These are phyloP conservation scores for Linnemannia zychae DNA, from an alignment of 192 early-diverging fungal genomes.

Conservation along the genomic window DNA sequence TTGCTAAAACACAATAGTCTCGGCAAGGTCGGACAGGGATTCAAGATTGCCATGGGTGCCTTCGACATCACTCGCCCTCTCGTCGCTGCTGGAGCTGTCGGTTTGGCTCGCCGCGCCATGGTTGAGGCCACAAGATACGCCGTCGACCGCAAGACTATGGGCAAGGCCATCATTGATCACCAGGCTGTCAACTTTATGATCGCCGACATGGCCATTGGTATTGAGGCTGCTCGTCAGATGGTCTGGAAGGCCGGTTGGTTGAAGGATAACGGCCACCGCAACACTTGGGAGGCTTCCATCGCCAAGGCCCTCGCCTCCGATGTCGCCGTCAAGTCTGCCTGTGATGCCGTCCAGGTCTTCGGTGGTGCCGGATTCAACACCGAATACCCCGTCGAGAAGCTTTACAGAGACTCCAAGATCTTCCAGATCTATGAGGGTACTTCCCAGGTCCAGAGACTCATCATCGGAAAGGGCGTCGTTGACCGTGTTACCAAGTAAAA, in stretches of 20 bases:
- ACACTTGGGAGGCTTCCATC: constrained; percentile 95
- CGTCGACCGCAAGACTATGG: constrained; percentile 96
- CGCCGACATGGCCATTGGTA: constrained; percentile 96
- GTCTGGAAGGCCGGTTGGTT: constrained; percentile 88
- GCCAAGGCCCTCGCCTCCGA: constrained; percentile 92
- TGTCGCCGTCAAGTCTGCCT: constrained; percentile 83
- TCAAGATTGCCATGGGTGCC: constrained; percentile 97
- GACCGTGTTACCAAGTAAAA: constrained; percentile 65
- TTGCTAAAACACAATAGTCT: constrained; percentile 46
- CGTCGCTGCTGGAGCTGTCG: constrained; percentile 90
- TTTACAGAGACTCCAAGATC: constrained; percentile 94
- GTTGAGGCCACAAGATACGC: constrained; percentile 93
- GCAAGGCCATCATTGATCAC: constrained; percentile 89
- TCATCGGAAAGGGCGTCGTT: constrained; percentile 88
- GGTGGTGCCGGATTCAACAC: constrained; percentile 88
- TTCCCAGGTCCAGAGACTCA: constrained; percentile 93
- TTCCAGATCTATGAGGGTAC: constrained; percentile 99
- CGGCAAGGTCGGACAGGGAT: constrained; percentile 85
- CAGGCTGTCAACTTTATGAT: constrained; percentile 96
- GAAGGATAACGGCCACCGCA: constrained; percentile 87
- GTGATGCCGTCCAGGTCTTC: constrained; percentile 97
- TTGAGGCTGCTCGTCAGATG: constrained; percentile 89
- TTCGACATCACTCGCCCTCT: constrained; percentile 95
- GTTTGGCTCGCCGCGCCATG: constrained; percentile 92
- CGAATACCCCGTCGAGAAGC: constrained; percentile 96